Evolutionary conservation across 1,284 basidiomycete species (phyloP).

Genomic region (Sanghuangporus weigelae): DNA sequence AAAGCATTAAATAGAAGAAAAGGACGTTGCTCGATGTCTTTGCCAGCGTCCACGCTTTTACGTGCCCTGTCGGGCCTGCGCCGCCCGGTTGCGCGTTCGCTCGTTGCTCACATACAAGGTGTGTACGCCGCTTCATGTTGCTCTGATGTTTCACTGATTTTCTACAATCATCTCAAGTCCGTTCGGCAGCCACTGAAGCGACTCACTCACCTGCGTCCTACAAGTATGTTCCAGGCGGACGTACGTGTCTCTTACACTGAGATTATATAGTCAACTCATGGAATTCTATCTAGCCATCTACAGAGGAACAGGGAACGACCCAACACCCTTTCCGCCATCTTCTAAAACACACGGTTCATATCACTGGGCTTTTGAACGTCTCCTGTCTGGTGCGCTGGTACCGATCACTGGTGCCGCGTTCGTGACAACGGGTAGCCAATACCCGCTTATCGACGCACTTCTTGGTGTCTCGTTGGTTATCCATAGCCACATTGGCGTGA

Average conservation of each 20-base stretch:
- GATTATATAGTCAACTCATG: background rate
- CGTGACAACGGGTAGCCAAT: slow-evolving; percentile 60
- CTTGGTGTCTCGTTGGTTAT: slow-evolving; percentile 85
- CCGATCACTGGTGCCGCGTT: slow-evolving; percentile 85
- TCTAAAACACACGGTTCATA: slow-evolving; percentile 86
- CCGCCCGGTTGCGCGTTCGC: slow-evolving; percentile 11
- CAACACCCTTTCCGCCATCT: slow-evolving; percentile 81
- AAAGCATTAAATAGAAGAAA: background rate
- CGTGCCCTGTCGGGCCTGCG: slow-evolving; percentile 7
- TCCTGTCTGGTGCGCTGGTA: slow-evolving; percentile 82
- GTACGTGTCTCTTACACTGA: slow-evolving; percentile 38
- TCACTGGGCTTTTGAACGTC: slow-evolving; percentile 97
- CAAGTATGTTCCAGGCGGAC: slow-evolving; percentile 62
- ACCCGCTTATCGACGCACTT: slow-evolving; percentile 85
- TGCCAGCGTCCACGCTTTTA: slow-evolving; percentile 3
- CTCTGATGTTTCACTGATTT: background rate
- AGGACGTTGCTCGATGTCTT: background rate
- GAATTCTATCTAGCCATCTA: slow-evolving; percentile 64
- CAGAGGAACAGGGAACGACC: slow-evolving; percentile 94
- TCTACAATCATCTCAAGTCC: background rate
- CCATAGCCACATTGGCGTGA: slow-evolving; percentile 91
- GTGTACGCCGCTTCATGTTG: background rate
- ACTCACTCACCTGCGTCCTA: slow-evolving; percentile 4
- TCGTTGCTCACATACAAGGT: slow-evolving; percentile 14
- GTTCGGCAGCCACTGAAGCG: background rate